Base-by-base conservation (phyloP, 192 early-diverging fungal genomes). In the Dissophora ornata region DNA sequence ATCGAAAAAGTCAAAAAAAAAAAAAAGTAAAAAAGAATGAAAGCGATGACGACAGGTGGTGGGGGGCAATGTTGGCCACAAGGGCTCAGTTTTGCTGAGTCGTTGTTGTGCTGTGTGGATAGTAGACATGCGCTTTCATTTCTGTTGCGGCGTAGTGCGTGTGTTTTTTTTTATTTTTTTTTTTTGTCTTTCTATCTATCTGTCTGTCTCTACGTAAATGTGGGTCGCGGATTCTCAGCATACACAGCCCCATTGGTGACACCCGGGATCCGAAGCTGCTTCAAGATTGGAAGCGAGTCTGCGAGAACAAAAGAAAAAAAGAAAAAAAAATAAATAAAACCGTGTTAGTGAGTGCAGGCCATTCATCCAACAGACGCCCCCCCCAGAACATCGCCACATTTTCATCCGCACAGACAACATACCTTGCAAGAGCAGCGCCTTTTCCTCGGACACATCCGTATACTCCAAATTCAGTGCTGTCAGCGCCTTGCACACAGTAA, bases 391-490 rank as follows among this genome's bases (percentile, higher is more conserved):
- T n/a, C n/a, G n/a, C n/a, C n/a, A n/a, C n/a, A n/a, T n/a, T n/a
- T n/a, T n/a, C n/a, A n/a, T n/a, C n/a, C n/a, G 36, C 36, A 38
- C 36, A 9, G 36, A 5, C 22, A 32, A 47, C 62, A 28, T 75
- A 75, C 71, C 24, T 58, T 77, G 73, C 21, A 77, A 26, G 1
- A 11, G 52, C 15, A 49, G 32, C 16, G 59, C 73, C 9, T 28
- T 41, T 9, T 44, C 22, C 28, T 77, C 58, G 0, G 73, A 38
- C 9, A 80, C 82, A 42, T 67, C 67, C 9, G 82, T 83, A n/a
- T 80, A 54, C 30, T 83, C 79, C 22, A 83, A 59, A 25, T 78
- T 83, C n/a, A 83, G 63, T 4, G 79, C 58, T 24, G 34, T 55
- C 33, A 83, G 59, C 21, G 62, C 64, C 1, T 62, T 29, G n/a